Base-by-base conservation (phyloP, 1,284 basidiomycete species). In the Phylloporus sp. region DNA sequence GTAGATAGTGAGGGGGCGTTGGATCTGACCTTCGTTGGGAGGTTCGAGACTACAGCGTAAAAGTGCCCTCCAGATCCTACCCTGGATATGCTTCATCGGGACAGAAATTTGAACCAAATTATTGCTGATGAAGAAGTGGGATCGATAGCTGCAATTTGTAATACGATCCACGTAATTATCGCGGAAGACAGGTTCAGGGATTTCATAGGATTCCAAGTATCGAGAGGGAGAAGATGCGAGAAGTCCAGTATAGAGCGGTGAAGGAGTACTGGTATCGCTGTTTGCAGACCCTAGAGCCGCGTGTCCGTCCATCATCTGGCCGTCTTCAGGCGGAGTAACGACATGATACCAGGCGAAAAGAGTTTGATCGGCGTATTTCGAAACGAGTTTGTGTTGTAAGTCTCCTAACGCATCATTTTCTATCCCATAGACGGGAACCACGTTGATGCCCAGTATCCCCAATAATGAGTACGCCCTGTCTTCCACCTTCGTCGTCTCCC, bases 401-500 rank as follows among this genome's bases (percentile, higher is more conserved):
- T 68, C 55, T 42, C 64, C 57, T 40, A 76, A 76, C 4, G 71
- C 69, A 8, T 3, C 61, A 26, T 71, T 51, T 1, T 59, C 66
- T 52, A 69, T 62, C 47, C 74, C 74, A 37, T 77, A 77, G 22
- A 47, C 44, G 7, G 66, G 46, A 5, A 34, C 24, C 64, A 77
- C 64, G 39, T 20, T 46, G 39, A 76, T 50, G 6, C 20, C 46
- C 7, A 74, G 64, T 52, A 76, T 56, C 6, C 75, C 72, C 63
- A 74, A 50, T 29, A 74, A 54, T 17, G 72, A 76, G 42, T 76
- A 76, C 13, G 75, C 65, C 47, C 18, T 67, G 47, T 74, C 75
- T 34, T 76, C 72, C 47, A 56, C 42, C 52, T 4, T 58, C 6
- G 61, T 64, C 6, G 71, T 75, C 24, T 65, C 37, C 56, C 75